Percentiles rank a stretch among this genome's conserved stretches.
Conservation (phyloP, 2,329 filamentous ascomycete species). For the Fusarium sp. region DNA sequence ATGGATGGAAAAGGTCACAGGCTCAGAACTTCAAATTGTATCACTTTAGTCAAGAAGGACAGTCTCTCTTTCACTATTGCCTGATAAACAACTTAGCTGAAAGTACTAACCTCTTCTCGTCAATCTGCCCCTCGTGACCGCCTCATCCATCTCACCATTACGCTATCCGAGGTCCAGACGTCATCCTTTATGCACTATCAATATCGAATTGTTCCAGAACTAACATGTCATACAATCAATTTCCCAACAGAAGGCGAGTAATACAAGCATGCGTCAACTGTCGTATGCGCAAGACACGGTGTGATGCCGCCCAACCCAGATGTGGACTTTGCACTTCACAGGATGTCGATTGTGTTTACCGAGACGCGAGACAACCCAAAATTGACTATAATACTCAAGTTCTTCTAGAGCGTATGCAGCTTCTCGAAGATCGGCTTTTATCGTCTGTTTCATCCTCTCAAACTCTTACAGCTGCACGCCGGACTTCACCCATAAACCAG, state of each 20-base stretch:
- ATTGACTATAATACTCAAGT: slow-evolving; percentile 46
- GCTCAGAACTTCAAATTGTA: no score
- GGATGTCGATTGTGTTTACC: slow-evolving; percentile 46
- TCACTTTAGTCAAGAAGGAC: no score
- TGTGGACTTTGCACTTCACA: slow-evolving; percentile 45
- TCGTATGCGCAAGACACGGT: slow-evolving; percentile 46
- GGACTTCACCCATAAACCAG: not conserved
- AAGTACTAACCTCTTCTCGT: not conserved
- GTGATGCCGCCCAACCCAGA: slow-evolving; percentile 45
- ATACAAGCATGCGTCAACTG: slow-evolving; percentile 47
- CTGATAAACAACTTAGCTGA: accelerated
- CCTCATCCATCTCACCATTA: not conserved
- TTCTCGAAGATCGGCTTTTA: slow-evolving; percentile 44
- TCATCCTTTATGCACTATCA: not conserved
- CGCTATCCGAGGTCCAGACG: not conserved
- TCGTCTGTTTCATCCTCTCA: accelerated
- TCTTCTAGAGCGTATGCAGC: slow-evolving; percentile 46
- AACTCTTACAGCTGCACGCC: accelerated
- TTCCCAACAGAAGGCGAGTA: slow-evolving; percentile 18
- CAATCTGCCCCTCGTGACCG: not conserved
- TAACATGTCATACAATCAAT: slow-evolving; percentile 15
- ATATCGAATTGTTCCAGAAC: no score
- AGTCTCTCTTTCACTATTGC: no score
- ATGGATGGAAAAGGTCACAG: no score
- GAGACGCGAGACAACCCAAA: slow-evolving; percentile 44